Evolutionary conservation across 257 asterid genomes (phyloP).

Genomic region (Anisodus tanguticus): DNA sequence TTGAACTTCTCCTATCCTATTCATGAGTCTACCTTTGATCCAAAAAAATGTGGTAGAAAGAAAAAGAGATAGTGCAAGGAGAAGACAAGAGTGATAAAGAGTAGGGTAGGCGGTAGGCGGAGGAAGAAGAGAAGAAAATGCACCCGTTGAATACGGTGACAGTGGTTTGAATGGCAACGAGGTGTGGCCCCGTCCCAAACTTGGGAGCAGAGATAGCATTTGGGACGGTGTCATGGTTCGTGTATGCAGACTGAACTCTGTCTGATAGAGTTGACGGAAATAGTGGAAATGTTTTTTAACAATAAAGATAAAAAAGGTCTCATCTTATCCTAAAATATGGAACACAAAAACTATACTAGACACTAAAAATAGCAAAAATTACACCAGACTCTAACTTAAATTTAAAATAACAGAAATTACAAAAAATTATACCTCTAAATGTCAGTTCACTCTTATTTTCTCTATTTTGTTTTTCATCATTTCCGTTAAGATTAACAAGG

Average conservation of each 20-base stretch:
- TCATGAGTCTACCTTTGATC: neutral
- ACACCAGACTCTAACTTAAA: no score
- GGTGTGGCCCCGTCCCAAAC: neutral
- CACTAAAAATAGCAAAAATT: no score
- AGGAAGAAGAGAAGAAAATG: conserved; percentile 42
- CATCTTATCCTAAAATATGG: no score
- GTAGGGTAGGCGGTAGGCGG: neutral
- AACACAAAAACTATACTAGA: no score
- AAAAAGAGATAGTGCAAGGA: neutral
- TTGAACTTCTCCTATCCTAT: neutral
- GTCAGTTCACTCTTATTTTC: no score
- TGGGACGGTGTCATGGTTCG: conserved; percentile 76
- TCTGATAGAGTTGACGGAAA: no score
- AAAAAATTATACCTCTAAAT: no score
- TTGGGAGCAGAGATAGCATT: conserved; percentile 75
- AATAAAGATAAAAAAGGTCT: no score
- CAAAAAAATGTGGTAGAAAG: neutral
- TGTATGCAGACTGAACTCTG: conserved; percentile 50
- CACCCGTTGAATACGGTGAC: conserved; percentile 60
- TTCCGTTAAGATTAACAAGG: no score
- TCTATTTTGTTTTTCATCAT: no score
- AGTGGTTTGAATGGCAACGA: conserved; percentile 50
- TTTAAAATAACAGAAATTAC: no score
- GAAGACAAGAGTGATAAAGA: neutral
- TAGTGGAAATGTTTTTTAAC: no score